Base-by-base conservation (phyloP, 2,329 filamentous ascomycete species). In the Blastomyces percursus region DNA sequence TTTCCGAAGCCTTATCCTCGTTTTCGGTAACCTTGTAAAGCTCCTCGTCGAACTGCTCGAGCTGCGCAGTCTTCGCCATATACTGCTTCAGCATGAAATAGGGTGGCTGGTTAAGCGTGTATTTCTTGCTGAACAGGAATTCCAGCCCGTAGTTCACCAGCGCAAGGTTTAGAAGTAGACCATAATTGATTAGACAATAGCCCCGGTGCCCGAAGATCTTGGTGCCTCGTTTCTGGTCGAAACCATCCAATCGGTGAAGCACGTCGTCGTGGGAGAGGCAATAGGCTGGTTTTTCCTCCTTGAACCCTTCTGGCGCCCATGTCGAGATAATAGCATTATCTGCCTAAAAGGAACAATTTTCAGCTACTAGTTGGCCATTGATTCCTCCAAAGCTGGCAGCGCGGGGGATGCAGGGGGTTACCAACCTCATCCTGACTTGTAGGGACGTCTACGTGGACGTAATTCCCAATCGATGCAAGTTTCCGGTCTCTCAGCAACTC, bases 61-160 rank as follows among this genome's bases (percentile, higher is more conserved):
- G 85, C 78, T 99, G 94, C 2, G 94, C 94, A 0, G 94, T 99
- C 82, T 97, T 97, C 64, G 89, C 92, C 94, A 99, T 99, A 75
- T 91, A 88, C 59, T 96, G 90, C 76, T 90, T 89, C 66, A 93
- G 84, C 90, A 97, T 96, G 81, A 99, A 95, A 72, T 91, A 91
- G 1, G 92, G 92, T 1, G 93, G 88, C 72, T 94, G 90, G 67
- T 93, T 85, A 8, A 90, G 87, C 38, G 83, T 91, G 77, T 91
- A 96, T 62, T 89, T 91, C 75, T 87, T 89, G 70, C 84, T 81
- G 75, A 85, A 85, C 62, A 97, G 85, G 75, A 96, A 97, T 71
- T 96, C 88, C 57, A 96, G 81, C 61, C 92, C 93, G 73, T 97
- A 99, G 78, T 96, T 96, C 76, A 96, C 87, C 60, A 99, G 82